Evolutionary conservation across 129 eudicot genomes (phyloP).

Genomic region (Flaveria bidentis): DNA sequence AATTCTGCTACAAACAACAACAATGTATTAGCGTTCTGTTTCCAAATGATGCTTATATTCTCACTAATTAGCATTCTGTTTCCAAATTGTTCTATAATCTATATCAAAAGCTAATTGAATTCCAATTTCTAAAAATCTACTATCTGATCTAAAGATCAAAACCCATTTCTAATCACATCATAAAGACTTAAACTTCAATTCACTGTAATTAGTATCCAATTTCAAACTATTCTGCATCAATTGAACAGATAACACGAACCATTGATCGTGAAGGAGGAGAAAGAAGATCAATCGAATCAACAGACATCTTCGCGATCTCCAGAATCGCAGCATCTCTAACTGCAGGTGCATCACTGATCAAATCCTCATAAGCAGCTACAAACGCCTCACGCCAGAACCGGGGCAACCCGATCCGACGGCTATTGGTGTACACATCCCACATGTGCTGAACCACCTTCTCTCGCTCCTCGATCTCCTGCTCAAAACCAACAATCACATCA

Average conservation of each 20-base stretch:
- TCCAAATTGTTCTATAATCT: too few species aligned
- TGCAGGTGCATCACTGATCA: slow-evolving; percentile 57
- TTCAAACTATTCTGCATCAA: not conserved
- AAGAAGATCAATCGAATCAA: slow-evolving; percentile 44
- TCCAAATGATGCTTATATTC: too few species aligned
- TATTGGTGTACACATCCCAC: slow-evolving; percentile 84
- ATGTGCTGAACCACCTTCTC: slow-evolving; percentile 79
- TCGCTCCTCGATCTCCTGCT: slow-evolving; percentile 84
- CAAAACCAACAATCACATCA: slow-evolving; percentile 19
- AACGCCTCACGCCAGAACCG: slow-evolving; percentile 84
- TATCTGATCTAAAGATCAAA: too few species aligned
- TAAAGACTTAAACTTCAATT: not conserved
- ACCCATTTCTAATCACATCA: too few species aligned
- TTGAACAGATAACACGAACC: slow-evolving; percentile 35
- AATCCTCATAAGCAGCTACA: slow-evolving; percentile 82
- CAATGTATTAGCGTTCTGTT: not conserved
- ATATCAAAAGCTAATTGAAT: too few species aligned
- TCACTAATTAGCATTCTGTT: too few species aligned
- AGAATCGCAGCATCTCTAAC: slow-evolving; percentile 63
- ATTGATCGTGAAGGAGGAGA: slow-evolving; percentile 44
- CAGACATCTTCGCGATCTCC: slow-evolving; percentile 87
- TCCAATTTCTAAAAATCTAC: too few species aligned
- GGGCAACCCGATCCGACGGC: slow-evolving; percentile 52
- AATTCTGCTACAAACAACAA: slow-evolving; percentile 33
- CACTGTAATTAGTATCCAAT: not conserved